These are phyloP conservation scores for Smittium mucronatum DNA, from an alignment of 371 early-diverging fungal genomes.

Conservation along the genomic window DNA sequence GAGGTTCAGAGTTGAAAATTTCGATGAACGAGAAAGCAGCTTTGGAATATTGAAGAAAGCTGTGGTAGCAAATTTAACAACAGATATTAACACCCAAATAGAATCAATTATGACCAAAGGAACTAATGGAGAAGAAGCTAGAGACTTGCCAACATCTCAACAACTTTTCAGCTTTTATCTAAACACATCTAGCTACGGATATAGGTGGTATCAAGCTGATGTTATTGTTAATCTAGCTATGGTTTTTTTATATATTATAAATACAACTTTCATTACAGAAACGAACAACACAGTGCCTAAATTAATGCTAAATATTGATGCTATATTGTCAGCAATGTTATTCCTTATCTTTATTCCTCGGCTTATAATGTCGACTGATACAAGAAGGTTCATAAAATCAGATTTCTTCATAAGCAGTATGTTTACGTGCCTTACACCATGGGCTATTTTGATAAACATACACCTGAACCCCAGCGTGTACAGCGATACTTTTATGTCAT, in stretches of 20 bases:
- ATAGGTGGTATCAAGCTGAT: constrained; percentile 49
- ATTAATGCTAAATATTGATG: constrained; percentile 27
- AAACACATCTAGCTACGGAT: constrained; percentile 35
- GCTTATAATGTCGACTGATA: constrained; percentile 35
- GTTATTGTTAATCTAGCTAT: constrained; percentile 35
- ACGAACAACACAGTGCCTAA: constrained; percentile 20
- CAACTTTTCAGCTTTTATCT: constrained; percentile 23
- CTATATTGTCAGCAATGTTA: constrained; percentile 31
- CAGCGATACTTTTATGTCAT: constrained; percentile 37
- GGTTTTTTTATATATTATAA: constrained; percentile 37
- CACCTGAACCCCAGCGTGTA: constrained; percentile 21
- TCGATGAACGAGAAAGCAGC: background rate
- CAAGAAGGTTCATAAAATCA: constrained; percentile 24
- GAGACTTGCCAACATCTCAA: constrained; percentile 14
- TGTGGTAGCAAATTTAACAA: background rate
- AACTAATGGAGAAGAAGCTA: background rate
- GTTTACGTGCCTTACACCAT: constrained; percentile 38
- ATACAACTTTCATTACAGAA: constrained; percentile 26
- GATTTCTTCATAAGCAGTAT: constrained; percentile 36
- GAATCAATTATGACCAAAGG: background rate
- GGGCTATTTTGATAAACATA: constrained; percentile 26
- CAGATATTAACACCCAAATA: background rate
- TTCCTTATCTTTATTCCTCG: constrained; percentile 38
- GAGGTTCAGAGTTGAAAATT: background rate
- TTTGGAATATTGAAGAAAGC: background rate